phyloP scores from a whole-genome alignment of 148 eudicot species.

The Oxyria digyna region DNA sequence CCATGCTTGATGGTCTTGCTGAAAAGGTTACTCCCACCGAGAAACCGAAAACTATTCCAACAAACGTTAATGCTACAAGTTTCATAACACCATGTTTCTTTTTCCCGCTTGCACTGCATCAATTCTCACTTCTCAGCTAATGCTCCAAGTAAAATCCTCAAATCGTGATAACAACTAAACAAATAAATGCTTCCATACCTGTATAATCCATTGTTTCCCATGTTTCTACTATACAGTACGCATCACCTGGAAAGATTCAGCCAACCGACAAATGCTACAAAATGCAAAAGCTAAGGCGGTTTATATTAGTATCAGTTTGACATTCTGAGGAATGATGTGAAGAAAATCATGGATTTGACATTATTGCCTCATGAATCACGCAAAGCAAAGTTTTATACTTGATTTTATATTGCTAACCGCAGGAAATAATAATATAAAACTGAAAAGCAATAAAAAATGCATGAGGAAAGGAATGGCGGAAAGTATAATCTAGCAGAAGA shows the following conservation, averaged over 20 bases:
- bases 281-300: background rate
- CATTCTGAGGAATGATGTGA: background rate
- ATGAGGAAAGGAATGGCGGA: too few species aligned
- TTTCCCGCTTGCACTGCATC: background rate
- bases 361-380: background rate
- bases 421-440: background rate
- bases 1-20: background rate
- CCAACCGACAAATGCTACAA: too few species aligned
- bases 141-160: background rate
- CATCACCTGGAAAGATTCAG: background rate
- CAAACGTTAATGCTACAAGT: background rate
- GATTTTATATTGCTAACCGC: background rate
- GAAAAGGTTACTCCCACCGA: background rate
- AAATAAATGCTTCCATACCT: background rate
- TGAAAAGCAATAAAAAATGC: background rate
- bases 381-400: background rate
- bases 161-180: background rate
- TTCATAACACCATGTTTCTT: background rate
- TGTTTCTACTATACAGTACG: background rate
- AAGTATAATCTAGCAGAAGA: too few species aligned
- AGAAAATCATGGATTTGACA: background rate
- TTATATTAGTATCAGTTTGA: background rate
- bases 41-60: constrained; percentile 2
- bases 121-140: background rate
- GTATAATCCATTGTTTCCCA: background rate